Base-by-base conservation (phyloP, 1,284 basidiomycete species). In the Papiliotrema terrestris region DNA sequence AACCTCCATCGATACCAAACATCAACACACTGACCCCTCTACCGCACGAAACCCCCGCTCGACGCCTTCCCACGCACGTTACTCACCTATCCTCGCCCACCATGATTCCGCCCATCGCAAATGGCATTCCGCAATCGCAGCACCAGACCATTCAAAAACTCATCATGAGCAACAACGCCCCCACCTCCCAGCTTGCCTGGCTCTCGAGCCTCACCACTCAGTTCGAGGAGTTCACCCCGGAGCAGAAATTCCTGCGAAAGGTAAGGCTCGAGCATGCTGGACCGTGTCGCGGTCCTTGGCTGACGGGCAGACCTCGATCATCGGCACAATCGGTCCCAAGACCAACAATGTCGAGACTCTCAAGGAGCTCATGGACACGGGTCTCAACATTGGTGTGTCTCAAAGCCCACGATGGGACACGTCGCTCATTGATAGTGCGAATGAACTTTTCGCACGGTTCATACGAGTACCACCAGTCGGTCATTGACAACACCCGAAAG, bases 361-460 rank as follows among this genome's bases (percentile, higher is more conserved):
- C 63, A 76, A 81, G 45, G 84, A 88, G 72, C 82, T 97, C 69
- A 83, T 87, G 69, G 83, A 85, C 57, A 91, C 91, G 49, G 93
- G 93, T 73, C 89, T 98, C 77, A 97, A 96, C 82, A 88, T 98
- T 74, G 92, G 93, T 94, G 60, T 62, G 89, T 82, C 25, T 8
- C 9, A 44, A 14, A 38, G 36, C 29, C n/a, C 14, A 22, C n/a
- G n/a, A 11, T 13, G 15, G 42, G 32, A 49, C 38, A 19, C 17
- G 9, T 20, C 49, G 22, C 8, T 44, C 23, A 38, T 23, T 55
- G 37, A 15, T 66, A 95, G 93, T 96, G 59, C 91, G 93, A 78
- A 96, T 96, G 92, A 96, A 97, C 83, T 95, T 95, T 77, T 95
- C 92, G 53, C 92, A 96, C 84, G 92, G 92, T 53, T 88, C 87